A percentile compares a stretch with the other conserved stretches of the same genome.
These are phyloP conservation scores for Fusarium brachygibbosum DNA, from an alignment of 2,329 filamentous ascomycete genomes.

Conservation along the genomic window DNA sequence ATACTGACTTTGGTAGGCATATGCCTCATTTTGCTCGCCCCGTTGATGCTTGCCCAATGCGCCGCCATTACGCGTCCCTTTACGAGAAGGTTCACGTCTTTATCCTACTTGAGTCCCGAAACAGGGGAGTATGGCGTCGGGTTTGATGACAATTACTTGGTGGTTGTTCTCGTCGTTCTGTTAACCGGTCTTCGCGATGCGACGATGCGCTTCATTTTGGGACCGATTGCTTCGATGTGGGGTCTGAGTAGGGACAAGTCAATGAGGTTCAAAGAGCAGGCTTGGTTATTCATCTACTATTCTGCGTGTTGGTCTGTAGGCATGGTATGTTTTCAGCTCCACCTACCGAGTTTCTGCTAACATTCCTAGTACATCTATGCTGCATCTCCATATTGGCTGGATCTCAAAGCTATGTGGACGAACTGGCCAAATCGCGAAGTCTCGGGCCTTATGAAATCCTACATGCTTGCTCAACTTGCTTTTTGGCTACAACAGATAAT, in stretches of 20 bases:
- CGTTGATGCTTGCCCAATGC: conserved; percentile 83
- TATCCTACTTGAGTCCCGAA: conserved; percentile 82
- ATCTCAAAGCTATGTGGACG: conserved; percentile 83
- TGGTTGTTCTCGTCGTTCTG: conserved; percentile 83
- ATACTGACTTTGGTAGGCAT: conserved; percentile 66
- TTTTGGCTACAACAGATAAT: conserved; percentile 96
- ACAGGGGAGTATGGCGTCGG: conserved; percentile 81
- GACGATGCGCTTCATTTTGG: conserved; percentile 87
- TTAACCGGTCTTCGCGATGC: conserved; percentile 89
- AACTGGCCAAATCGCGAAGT: conserved; percentile 86
- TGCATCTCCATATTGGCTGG: conserved; percentile 81
- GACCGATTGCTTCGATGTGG: conserved; percentile 77
- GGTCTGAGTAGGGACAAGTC: conserved; percentile 83
- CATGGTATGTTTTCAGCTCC: conserved; percentile 70
- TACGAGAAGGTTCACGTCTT: conserved; percentile 86
- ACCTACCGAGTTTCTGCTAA: neutral
- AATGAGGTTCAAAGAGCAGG: conserved; percentile 91
- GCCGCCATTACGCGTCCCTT: conserved; percentile 82
- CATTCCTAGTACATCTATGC: conserved; percentile 78
- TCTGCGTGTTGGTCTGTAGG: conserved; percentile 84
- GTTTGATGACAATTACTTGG: conserved; percentile 82
- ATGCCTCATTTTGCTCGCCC: conserved; percentile 85
- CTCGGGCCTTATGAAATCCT: conserved; percentile 81
- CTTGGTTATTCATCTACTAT: conserved; percentile 90
- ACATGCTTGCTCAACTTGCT: conserved; percentile 88